Base-by-base conservation (phyloP, 495 filamentous ascomycete species). In the Elasticomyces elasticus region DNA sequence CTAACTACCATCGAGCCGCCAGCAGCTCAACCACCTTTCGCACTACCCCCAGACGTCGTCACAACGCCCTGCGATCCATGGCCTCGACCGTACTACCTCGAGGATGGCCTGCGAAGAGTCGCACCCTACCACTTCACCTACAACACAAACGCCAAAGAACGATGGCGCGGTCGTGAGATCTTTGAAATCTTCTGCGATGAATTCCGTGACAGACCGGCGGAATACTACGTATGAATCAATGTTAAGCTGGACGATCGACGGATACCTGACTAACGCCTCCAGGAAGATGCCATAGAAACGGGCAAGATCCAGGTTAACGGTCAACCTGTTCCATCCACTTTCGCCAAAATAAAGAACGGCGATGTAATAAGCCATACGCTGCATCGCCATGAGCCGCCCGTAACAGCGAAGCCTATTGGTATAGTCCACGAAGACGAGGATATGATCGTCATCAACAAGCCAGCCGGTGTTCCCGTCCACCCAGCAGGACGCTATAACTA, bases 371-470 rank as follows among this genome's bases (percentile, higher is more conserved):
- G 85, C 5, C 92, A 98, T 67, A 97, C 89, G 5, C 77, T 92
- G 50, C 92, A 98, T 67, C 87, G 92, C 31, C 92, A 98, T 65
- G 92, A 98, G 67, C 94, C 92, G 2, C 92, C 92, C 5, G 85
- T 95, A 23, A 87, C 85, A 1, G 80, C 78, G n/a, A 72, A 84
- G 12, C 77, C 85, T 0, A 85, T 97, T 33, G 79, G 79, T 2
- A 80, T 94, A 40, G 79, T 97, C 33, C 84, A 94, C 66, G 92
- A 98, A 69, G 87, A 94, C 61, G 80, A 94, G 15, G 82, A 87
- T 54, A 80, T 97, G 70, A 82, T 97, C 27, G 89, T 95, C 49
- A 94, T 98, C 64, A 89, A 95, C 71, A 98, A 98, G 69, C 92
- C 92, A 0, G 83, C 92, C 20, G 92, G 92, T 11, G 78, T 98